Evolutionary conservation across 2,329 filamentous ascomycete genomes (phyloP), one percentile per base, ranked within the genome.

Genomic region (Xylariaceae sp.): DNA sequence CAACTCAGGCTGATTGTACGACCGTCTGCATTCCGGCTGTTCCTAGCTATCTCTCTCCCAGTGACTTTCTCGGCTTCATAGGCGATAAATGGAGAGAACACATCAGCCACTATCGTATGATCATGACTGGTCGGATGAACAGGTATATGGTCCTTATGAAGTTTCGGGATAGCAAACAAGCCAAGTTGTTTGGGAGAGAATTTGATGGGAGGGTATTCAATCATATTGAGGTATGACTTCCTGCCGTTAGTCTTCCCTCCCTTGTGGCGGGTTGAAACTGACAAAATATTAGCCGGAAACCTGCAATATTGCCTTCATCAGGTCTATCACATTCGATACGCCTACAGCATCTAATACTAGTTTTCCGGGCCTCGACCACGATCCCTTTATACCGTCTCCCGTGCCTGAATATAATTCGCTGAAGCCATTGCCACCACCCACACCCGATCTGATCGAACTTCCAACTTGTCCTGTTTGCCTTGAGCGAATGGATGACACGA

Each of bases 401-500:
- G 69, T 74, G 1, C 60, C 70, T 18, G 71, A 74, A 0, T 65
- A 66, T 37, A 51, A 66, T 60, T 79, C 73, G 19, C 70, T 82
- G 5, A 81, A 80, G 55, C 83, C 83, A 0, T 83, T 84, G 49
- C 81, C 82, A 3, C 85, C 77, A 2, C 81, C 80, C 1, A 96
- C 92, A 0, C 88, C 92, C 1, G 87, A 89, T 47, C 78, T 97
- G 1, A 80, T 96, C 50, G 94, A 99, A 72, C 76, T 99, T 12
- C 94, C 94, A 1, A 97, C 94, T 1, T 99, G 94, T 61, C 92
- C 94, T 0, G 94, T 99, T 9, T 99, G 94, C 62, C 80, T 99
- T 5, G 94, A 99, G 70, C 86, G 92, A 45, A 99, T 99, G 94
- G 94, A 99, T 66, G 92, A 97, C 69, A 96, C 92, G 0, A 95